Percentiles rank a stretch among this genome's conserved stretches.
phyloP scores from a whole-genome alignment of 345 rosid genomes.

The Cardiospermum halicacabum region DNA sequence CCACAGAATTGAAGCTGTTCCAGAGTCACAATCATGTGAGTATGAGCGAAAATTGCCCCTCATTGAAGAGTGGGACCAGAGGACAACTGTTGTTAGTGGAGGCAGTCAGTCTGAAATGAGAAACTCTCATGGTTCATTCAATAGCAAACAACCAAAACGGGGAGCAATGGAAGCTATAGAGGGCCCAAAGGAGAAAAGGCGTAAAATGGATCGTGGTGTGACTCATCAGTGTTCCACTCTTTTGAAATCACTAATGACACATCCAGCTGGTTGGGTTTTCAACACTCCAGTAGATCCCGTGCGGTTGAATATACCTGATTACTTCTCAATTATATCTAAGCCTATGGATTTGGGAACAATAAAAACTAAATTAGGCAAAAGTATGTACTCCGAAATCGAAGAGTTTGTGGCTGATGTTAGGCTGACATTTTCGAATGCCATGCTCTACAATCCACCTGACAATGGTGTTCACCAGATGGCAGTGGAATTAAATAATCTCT shows the following conservation, averaged over 20 bases:
- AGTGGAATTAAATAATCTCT: constrained; percentile 31
- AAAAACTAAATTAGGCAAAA: constrained; percentile 46
- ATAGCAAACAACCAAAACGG: constrained; percentile 40
- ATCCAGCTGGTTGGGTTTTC: constrained; percentile 56
- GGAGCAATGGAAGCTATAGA: constrained; percentile 25
- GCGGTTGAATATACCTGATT: constrained; percentile 63
- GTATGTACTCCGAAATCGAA: constrained; percentile 34
- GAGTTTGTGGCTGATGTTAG: constrained; percentile 83
- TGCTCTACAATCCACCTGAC: constrained; percentile 65
- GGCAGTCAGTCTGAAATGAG: constrained; percentile 14
- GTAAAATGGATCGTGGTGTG: constrained; percentile 44
- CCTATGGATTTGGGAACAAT: constrained; percentile 96
- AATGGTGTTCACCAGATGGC: constrained; percentile 59
- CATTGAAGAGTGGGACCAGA: constrained; percentile 12
- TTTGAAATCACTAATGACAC: constrained; percentile 36
- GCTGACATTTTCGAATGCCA: constrained; percentile 75
- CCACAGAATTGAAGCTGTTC: constrained; percentile 28
- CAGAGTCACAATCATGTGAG: constrained; percentile 22
- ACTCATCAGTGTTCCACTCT: constrained; percentile 48
- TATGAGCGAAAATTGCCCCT: constrained; percentile 13
- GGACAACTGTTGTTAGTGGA: constrained; percentile 7
- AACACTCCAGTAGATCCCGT: constrained; percentile 73
- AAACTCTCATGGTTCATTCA: constrained; percentile 10
- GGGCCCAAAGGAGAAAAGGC: constrained; percentile 41
- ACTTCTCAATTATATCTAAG: constrained; percentile 52